Conservation (phyloP, 2,329 filamentous ascomycete genomes). For the Trichoderma lentiforme region DNA sequence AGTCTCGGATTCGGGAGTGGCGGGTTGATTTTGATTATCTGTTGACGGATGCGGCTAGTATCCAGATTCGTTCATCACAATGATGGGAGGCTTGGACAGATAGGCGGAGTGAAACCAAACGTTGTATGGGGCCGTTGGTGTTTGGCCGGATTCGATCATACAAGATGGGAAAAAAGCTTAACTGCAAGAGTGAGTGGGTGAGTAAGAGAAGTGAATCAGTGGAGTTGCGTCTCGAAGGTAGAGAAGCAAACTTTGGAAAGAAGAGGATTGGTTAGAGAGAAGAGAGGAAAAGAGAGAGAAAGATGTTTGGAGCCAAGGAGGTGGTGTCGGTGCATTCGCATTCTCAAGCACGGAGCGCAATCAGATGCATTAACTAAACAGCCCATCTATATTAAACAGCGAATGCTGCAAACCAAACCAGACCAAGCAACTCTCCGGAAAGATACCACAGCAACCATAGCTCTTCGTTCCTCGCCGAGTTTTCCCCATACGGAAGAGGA, state of each 20-base stretch:
- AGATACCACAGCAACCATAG: constrained; percentile 18
- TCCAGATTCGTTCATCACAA: constrained; percentile 8
- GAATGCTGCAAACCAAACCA: not conserved
- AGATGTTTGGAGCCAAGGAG: not conserved
- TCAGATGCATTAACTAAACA: not conserved
- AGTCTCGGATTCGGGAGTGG: constrained; percentile 10
- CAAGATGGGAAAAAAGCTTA: not conserved
- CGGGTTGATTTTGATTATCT: not conserved
- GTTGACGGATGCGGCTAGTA: constrained; percentile 18
- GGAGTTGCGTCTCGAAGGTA: not conserved
- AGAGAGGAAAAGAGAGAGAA: not conserved
- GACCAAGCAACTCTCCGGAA: not conserved
- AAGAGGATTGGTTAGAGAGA: not conserved
- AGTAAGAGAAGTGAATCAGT: not conserved
- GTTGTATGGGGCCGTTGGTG: not conserved
- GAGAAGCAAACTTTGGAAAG: not conserved
- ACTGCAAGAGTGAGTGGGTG: not conserved
- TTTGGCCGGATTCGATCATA: constrained; percentile 14
- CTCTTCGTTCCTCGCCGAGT: constrained; percentile 15
- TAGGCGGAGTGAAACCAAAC: not conserved
- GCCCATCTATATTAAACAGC: constrained; percentile 1
- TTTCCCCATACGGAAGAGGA: constrained; percentile 23
- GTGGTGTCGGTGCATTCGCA: not conserved
- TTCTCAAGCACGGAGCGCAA: constrained; percentile 10
- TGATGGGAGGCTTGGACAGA: not conserved